Evolutionary conservation across 148 eudicot genomes (phyloP), one percentile per base, ranked within the genome.

Genomic region (Nyssa sinensis): DNA sequence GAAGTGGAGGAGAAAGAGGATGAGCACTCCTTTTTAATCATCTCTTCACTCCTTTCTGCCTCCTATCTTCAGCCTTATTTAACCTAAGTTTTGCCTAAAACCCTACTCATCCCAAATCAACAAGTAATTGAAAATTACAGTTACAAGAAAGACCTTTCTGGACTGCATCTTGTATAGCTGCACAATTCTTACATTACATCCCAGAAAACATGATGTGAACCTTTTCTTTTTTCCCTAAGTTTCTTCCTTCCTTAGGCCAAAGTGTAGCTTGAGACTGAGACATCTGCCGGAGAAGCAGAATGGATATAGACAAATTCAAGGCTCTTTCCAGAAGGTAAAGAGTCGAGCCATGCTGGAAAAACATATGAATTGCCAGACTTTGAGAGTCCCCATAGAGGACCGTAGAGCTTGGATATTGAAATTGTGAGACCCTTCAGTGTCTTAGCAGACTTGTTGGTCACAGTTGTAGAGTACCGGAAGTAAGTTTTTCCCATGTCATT

Each of bases 11-110:
- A 79, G 93, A 91, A 88, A 86, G 93, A 92, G 97, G 98, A 94
- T 94, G 98, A 94, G 97, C 98, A 85, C 95, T 69, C 81, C 67
- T 47, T 81, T 69, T 77, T 37, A 72, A 67, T 74, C 78, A 82
- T 90, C 98, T 89, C 96, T 79, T 92, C 97, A 70, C 98, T 87
- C 97, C 94, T 92, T 92, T 88, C 93, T 57, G 76, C 83, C 85
- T 78, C 89, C 82, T 24, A 72, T 69, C 79, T 86, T 78, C 86
- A 74, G 74, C 66, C 84, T 88, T 80, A 81, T 83, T 82, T 73
- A 78, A 29, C 80, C 76, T 76, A 66, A 69, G 57, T 78, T 73
- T 76, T n/a, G 74, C 63, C 85, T 75, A 67, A 78, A 78, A 44
- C 39, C 79, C 84, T 69, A 81, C 75, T 27, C 63, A 75, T 33